These are phyloP conservation scores for Aspergillus carbonarius DNA, from an alignment of 2,329 filamentous ascomycete genomes.

Conservation along the genomic window DNA sequence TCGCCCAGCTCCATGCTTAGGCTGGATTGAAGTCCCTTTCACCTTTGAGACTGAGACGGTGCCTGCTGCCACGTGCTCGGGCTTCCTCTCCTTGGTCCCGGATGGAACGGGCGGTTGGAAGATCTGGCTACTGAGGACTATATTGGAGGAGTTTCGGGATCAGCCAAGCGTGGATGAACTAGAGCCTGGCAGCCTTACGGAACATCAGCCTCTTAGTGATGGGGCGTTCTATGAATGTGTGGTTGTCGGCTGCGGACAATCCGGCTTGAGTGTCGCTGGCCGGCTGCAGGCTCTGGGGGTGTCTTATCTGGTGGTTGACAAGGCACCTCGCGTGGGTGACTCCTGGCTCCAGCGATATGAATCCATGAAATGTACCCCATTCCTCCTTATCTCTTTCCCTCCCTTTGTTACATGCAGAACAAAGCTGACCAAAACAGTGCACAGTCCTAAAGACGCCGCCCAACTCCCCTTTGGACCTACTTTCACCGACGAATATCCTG, in stretches of 20 bases:
- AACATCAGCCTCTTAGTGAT: not conserved
- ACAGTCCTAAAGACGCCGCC: not conserved
- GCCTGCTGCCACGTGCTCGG: not conserved
- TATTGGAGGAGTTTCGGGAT: not conserved
- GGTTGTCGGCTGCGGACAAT: slow-evolving; percentile 45
- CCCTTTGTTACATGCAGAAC: no score
- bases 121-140: not conserved
- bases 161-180: not conserved
- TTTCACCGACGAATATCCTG: not conserved
- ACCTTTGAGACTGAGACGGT: not conserved
- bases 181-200: not conserved
- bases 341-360: slow-evolving; percentile 50
- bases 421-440: not conserved
- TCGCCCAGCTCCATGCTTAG: not conserved
- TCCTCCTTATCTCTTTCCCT: no score
- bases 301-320: slow-evolving; percentile 47
- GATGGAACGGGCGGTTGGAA: not conserved
- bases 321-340: slow-evolving; percentile 44
- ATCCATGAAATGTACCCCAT: slow-evolving; percentile 33
- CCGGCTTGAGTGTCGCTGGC: slow-evolving; percentile 45
- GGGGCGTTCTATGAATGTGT: slow-evolving; percentile 11
- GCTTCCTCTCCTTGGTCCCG: not conserved
- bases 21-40: not conserved
- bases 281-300: slow-evolving; percentile 46
- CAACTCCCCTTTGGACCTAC: not conserved